A percentile compares a stretch with the other conserved stretches of the same genome.
phyloP scores from a whole-genome alignment of 1,139 yeast genomes.

The Blastobotrys petasosporus region DNA sequence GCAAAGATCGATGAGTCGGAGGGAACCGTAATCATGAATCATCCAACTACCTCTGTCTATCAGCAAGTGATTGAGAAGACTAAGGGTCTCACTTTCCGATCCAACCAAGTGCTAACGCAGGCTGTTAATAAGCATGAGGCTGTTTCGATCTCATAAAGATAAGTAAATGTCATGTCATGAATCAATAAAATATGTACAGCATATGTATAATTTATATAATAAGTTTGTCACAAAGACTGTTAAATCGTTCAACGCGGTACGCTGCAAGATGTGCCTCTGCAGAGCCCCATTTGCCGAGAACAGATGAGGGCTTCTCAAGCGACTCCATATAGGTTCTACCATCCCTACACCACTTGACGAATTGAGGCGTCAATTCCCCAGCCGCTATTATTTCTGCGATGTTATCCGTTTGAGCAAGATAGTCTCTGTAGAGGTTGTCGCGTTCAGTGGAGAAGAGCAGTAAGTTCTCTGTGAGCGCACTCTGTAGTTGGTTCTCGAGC shows the following conservation, averaged over 20 bases:
- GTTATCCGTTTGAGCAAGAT: conserved; percentile 14
- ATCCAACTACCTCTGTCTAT: conserved; percentile 42
- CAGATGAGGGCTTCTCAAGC: too few relatives aligned
- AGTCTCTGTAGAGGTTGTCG: conserved; percentile 45
- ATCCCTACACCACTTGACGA: too few relatives aligned
- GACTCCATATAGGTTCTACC: too few relatives aligned
- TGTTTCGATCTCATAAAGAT: conserved; percentile 3
- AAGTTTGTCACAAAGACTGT: too few relatives aligned
- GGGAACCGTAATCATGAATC: conserved; percentile 45
- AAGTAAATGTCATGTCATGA: background rate
- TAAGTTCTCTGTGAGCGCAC: conserved; percentile 21
- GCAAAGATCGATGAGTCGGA: conserved; percentile 46
- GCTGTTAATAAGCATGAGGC: conserved; percentile 29
- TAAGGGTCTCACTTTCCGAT: conserved; percentile 52
- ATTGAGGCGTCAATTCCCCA: too few relatives aligned
- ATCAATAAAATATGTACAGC: background rate
- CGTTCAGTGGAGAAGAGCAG: conserved; percentile 47
- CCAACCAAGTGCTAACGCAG: conserved; percentile 45
- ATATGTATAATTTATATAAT: too few relatives aligned
- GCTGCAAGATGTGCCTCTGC: too few relatives aligned
- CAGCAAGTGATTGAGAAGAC: conserved; percentile 57
- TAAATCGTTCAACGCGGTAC: too few relatives aligned
- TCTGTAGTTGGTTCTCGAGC: conserved; percentile 17
- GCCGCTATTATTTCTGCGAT: too few relatives aligned
- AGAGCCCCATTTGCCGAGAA: too few relatives aligned